These are phyloP conservation scores for Centaurea solstitialis DNA, from an alignment of 129 eudicot species.

Conservation along the genomic window DNA sequence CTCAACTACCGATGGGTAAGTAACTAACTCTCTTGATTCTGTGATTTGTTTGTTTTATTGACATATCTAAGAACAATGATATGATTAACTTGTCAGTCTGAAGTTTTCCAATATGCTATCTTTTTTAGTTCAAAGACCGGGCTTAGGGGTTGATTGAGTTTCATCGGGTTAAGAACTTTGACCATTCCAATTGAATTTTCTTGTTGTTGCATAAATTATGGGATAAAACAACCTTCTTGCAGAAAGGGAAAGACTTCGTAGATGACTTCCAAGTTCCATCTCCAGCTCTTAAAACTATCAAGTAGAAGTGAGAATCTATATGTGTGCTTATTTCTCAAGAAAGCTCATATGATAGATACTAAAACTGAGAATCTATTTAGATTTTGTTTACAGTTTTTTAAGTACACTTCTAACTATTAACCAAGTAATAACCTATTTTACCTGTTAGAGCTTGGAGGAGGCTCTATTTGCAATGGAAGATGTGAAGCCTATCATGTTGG, in stretches of 20 bases:
- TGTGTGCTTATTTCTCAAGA: background rate
- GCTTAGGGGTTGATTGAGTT: background rate
- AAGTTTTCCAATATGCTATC: background rate
- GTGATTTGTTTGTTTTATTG: background rate
- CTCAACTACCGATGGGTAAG: constrained; percentile 93
- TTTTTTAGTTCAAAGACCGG: background rate
- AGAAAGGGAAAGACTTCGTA: background rate
- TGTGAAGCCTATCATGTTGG: constrained; percentile 63
- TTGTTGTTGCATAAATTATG: background rate
- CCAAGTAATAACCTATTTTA: background rate
- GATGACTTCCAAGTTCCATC: background rate
- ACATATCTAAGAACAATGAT: background rate
- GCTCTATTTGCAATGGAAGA: constrained; percentile 68
- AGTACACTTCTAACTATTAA: background rate
- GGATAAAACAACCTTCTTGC: background rate
- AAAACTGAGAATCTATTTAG: background rate
- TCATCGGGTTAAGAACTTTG: background rate
- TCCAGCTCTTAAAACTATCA: background rate
- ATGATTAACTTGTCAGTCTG: background rate
- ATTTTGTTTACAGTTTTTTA: background rate
- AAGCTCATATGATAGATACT: background rate
- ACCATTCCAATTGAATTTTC: background rate
- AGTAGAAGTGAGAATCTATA: background rate
- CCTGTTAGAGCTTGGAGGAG: constrained; percentile 72
- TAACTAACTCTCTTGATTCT: background rate